Evolutionary conservation across 1,284 basidiomycete species (phyloP).

Genomic region (Puccinia horiana): DNA sequence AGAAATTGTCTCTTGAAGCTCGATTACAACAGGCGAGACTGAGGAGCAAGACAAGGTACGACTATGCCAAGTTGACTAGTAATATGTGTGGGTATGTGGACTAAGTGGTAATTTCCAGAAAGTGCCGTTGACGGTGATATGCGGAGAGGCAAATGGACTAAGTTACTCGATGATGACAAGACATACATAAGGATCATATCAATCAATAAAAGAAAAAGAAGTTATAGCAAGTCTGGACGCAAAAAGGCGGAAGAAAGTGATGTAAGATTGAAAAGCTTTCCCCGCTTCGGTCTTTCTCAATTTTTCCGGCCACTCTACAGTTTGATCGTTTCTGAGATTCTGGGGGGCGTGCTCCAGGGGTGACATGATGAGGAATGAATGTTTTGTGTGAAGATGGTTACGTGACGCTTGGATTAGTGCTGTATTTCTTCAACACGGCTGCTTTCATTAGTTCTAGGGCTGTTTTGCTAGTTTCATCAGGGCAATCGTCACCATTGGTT

Average conservation of each 20-base stretch:
- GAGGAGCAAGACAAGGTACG: not conserved
- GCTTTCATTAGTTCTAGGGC: constrained; percentile 8
- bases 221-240: not conserved
- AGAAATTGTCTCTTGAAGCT: not conserved
- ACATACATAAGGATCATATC: not conserved
- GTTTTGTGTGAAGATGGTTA: not conserved
- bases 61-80: not conserved
- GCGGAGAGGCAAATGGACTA: not conserved
- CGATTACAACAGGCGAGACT: not conserved
- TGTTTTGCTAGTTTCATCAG: constrained; percentile 24
- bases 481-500: not conserved
- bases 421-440: constrained; percentile 26
- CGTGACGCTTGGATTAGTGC: constrained; percentile 1
- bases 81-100: not conserved
- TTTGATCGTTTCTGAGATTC: not conserved
- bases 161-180: not conserved
- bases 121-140: not conserved
- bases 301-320: not conserved
- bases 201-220: not conserved
- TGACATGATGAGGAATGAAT: not conserved
- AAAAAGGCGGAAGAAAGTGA: not conserved
- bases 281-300: not conserved
- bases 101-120: constrained; percentile 19
- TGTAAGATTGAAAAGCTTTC: not conserved
- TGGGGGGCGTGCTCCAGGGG: not conserved